Conservation (phyloP, 495 filamentous ascomycete species). For the Aspergillus sclerotioniger region DNA sequence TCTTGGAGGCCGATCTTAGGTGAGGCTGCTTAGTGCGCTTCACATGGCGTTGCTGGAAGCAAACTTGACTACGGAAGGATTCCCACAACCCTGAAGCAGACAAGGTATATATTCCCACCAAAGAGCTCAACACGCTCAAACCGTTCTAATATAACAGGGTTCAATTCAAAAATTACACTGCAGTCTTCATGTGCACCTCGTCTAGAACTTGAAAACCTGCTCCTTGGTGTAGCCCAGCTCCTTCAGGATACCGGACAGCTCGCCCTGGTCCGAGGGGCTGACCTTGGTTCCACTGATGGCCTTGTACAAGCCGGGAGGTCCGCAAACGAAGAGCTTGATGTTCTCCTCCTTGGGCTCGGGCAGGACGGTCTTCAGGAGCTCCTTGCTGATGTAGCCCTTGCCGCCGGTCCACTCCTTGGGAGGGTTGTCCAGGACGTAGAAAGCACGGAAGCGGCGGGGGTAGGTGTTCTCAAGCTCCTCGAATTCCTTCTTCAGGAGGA, state of each 20-base stretch:
- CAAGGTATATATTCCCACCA: neutral
- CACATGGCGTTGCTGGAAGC: no score
- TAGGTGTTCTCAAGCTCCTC: slow-evolving; percentile 83
- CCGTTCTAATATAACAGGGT: neutral
- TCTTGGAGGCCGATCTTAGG: no score
- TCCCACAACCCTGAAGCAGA: neutral
- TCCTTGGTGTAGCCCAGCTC: slow-evolving; percentile 89
- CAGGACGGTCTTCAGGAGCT: slow-evolving; percentile 86
- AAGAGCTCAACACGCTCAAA: neutral
- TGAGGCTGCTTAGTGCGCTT: no score
- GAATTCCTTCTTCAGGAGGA: slow-evolving; percentile 81
- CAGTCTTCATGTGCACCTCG: slow-evolving; percentile 2
- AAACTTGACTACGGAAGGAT: no score
- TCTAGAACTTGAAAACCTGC: slow-evolving; percentile 97
- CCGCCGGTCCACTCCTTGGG: slow-evolving; percentile 73
- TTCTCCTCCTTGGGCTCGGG: slow-evolving; percentile 87
- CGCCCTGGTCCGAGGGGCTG: slow-evolving; percentile 87
- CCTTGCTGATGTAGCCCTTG: slow-evolving; percentile 80
- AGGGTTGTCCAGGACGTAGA: slow-evolving; percentile 87
- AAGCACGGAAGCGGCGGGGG: slow-evolving; percentile 87
- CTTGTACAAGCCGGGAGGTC: slow-evolving; percentile 91
- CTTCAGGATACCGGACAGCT: slow-evolving; percentile 78
- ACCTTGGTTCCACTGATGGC: slow-evolving; percentile 86
- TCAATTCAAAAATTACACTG: neutral
- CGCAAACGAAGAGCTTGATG: slow-evolving; percentile 90